Evolutionary conservation across 106 monocot genomes (phyloP).

Genomic region (Gastrodia elata): DNA sequence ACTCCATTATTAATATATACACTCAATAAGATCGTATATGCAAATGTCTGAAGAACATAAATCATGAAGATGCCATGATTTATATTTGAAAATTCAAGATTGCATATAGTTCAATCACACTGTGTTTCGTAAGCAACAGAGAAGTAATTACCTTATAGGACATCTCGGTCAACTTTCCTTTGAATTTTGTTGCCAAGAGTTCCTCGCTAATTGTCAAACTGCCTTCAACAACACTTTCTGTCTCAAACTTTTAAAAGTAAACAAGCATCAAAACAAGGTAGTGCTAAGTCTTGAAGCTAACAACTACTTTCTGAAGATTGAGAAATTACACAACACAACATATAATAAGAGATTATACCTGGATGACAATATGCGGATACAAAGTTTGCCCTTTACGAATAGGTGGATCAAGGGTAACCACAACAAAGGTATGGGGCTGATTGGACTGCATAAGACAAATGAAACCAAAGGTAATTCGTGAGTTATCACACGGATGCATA

Average conservation of each 20-base stretch:
- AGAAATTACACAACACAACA: not conserved
- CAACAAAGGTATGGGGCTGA: conserved; percentile 97
- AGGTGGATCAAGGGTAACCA: conserved; percentile 93
- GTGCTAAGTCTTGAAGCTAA: not conserved
- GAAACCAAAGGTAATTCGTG: conserved; percentile 2
- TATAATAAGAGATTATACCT: conserved; percentile 31
- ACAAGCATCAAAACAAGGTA: conserved; percentile 6
- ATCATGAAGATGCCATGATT: not conserved
- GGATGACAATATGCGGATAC: conserved; percentile 96
- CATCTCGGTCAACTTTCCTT: conserved; percentile 57
- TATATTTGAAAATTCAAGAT: not conserved
- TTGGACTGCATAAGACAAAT: conserved; percentile 62
- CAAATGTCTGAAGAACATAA: not conserved
- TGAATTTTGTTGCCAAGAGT: conserved; percentile 68
- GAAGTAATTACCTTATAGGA: conserved; percentile 60
- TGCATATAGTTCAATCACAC: not conserved
- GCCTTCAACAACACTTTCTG: conserved; percentile 69
- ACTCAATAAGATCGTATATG: not conserved
- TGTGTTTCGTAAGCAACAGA: not conserved
- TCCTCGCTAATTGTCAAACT: conserved; percentile 63
- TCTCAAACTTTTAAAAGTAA: conserved; percentile 72
- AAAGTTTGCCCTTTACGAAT: conserved; percentile 97
- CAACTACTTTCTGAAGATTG: not conserved
- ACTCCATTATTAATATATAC: not conserved
- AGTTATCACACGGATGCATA: not conserved